Evolutionary conservation across 208 protist species (phyloP).

Genomic region (Leptomonas pyrrhocoris): DNA sequence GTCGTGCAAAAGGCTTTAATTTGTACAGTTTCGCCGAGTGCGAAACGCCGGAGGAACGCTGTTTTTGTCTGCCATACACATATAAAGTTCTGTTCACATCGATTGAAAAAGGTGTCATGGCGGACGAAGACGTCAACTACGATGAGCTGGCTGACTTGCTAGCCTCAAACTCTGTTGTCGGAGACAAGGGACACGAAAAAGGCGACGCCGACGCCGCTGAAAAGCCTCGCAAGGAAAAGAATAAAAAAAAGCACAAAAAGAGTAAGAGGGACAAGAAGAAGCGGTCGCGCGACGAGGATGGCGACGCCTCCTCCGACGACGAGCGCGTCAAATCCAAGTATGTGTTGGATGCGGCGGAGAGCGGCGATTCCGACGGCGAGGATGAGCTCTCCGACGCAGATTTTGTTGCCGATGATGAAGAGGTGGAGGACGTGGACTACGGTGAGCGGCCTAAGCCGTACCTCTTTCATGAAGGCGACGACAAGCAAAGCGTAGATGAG

Average conservation of each 20-base stretch:
- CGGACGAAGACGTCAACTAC: constrained; percentile 68
- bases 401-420: constrained; percentile 56
- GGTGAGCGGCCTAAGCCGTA: constrained; percentile 29
- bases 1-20: not conserved
- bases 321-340: constrained; percentile 31
- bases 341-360: constrained; percentile 44
- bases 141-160: constrained; percentile 76
- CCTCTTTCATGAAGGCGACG: constrained; percentile 75
- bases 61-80: no score
- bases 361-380: constrained; percentile 34
- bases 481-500: constrained; percentile 73
- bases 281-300: constrained; percentile 28
- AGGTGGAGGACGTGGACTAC: constrained; percentile 29
- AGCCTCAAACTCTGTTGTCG: constrained; percentile 7
- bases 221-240: constrained; percentile 29
- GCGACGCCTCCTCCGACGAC: constrained; percentile 24
- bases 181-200: constrained; percentile 9
- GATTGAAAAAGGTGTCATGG: constrained; percentile 31
- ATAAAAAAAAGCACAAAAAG: constrained; percentile 39
- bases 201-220: constrained; percentile 7
- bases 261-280: constrained; percentile 26
- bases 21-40: not conserved
- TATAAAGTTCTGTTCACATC: no score
- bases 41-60: no score
- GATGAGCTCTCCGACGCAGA: constrained; percentile 37